These are phyloP conservation scores for Cyberlindnera sargentensis DNA, from an alignment of 805 yeast species.

Conservation along the genomic window DNA sequence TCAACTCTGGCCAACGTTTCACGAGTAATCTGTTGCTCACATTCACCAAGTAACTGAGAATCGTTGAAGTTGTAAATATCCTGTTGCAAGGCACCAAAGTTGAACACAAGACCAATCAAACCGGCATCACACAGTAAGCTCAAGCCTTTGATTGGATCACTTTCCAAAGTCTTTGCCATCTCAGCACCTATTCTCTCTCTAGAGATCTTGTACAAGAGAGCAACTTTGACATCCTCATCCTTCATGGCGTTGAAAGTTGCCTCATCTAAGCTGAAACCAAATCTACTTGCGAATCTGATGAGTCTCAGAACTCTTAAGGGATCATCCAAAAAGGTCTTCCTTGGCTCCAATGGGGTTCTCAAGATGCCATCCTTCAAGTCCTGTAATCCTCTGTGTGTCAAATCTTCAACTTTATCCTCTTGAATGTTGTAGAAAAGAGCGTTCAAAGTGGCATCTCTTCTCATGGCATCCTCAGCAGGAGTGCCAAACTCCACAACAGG, in stretches of 20 bases:
- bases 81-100: constrained; percentile 22
- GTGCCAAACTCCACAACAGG: constrained; percentile 83
- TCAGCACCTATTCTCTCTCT: constrained; percentile 89
- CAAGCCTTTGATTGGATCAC: constrained; percentile 62
- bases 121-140: constrained; percentile 46
- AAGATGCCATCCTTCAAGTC: constrained; percentile 68
- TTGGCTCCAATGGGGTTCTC: constrained; percentile 83
- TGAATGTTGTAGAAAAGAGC: constrained; percentile 84
- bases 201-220: constrained; percentile 69
- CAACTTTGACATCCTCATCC: constrained; percentile 44
- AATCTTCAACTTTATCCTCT: constrained; percentile 69
- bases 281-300: constrained; percentile 79
- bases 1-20: constrained; percentile 18
- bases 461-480: constrained; percentile 80
- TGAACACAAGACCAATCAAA: constrained; percentile 54
- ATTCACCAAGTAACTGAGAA: constrained; percentile 2
- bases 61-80: constrained; percentile 19
- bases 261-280: constrained; percentile 56
- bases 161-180: constrained; percentile 65
- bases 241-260: constrained; percentile 59
- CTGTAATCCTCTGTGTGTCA: constrained; percentile 65
- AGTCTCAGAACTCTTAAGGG: constrained; percentile 85
- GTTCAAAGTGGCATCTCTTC: constrained; percentile 94
- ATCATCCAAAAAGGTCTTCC: constrained; percentile 84
- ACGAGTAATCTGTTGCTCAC: constrained; percentile 6